Evolutionary conservation across 495 filamentous ascomycete genomes (phyloP), one percentile per base, ranked within the genome.

Genomic region (Aspergillus sparsus): DNA sequence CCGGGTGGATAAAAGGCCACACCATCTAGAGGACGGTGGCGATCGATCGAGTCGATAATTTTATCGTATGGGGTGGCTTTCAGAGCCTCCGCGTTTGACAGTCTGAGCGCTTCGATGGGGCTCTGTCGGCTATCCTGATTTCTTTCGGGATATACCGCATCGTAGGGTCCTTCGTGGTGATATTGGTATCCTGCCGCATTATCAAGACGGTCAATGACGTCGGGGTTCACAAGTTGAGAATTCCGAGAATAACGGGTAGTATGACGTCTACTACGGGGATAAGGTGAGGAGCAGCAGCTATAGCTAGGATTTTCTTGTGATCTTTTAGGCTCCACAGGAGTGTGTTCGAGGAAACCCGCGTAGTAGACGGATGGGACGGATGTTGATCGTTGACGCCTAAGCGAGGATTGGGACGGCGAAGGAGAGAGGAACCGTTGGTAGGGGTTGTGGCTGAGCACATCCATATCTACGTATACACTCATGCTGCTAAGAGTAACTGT

Each of bases 101-200:
- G 77, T 55, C 74, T 76, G 5, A 97, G 81, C 6, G 94, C 95
- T 35, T 89, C 91, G 12, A 98, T 71, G 0, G 94, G 94, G 47
- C 76, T 90, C 68, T 64, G 78, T 53, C 80, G 74, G 66, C 71
- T 78, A 64, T 83, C 71, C n/a, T 70, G 74, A 71, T 97, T 96
- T 18, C 89, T 77, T 31, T 90, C 82, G 6, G 86, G 73, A 47
- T 89, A 80, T 5, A 89, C 88, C 0, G 94, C 91, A 70, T 98
- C 94, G 63, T 90, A 98, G 0, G 94, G 94, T 0, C 94, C 94
- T 57, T 89, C 90, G 64, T 98, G 94, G 69, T 98, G 94, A 66
- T 96, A 98, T 3, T 78, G 72, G 7, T 71, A 74, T 15, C 80
- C 77, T 3, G 78, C 80, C 2, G 86, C 74, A 53, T 78, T 74